These are phyloP conservation scores for Rhodotorula kratochvilovae DNA, from an alignment of 768 basidiomycete genomes.

Conservation along the genomic window DNA sequence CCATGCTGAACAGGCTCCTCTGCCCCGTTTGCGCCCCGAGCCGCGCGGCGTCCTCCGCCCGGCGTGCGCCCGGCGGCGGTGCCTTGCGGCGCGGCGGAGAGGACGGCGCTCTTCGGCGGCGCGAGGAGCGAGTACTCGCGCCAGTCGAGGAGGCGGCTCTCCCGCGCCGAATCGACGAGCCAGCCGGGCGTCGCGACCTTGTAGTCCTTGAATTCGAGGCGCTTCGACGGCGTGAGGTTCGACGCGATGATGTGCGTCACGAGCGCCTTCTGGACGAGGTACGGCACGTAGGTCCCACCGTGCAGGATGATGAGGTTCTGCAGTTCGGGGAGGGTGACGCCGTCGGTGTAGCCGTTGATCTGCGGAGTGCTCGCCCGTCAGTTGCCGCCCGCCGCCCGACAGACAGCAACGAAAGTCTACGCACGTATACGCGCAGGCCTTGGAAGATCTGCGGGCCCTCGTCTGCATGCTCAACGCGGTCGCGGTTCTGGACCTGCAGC, in stretches of 20 bases:
- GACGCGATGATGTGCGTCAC: slow-evolving; percentile 87
- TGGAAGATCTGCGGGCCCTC: slow-evolving; percentile 59
- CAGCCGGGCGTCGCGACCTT: slow-evolving; percentile 85
- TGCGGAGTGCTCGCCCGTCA: too few species aligned
- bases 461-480: slow-evolving; percentile 40
- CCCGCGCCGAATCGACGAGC: slow-evolving; percentile 73
- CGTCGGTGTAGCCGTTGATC: slow-evolving; percentile 79
- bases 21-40: slow-evolving; percentile 29
- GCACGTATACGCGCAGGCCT: slow-evolving; percentile 75
- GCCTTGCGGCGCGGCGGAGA: too few species aligned
- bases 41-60: neutral
- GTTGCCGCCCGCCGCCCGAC: too few species aligned
- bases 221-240: slow-evolving; percentile 82
- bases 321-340: slow-evolving; percentile 67
- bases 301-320: slow-evolving; percentile 72
- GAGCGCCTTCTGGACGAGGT: slow-evolving; percentile 77
- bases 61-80: neutral
- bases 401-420: slow-evolving; percentile 42
- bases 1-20: slow-evolving; percentile 31
- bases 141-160: slow-evolving; percentile 72
- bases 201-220: slow-evolving; percentile 80
- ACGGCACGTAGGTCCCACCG: slow-evolving; percentile 77
- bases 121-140: slow-evolving; percentile 54
- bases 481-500: slow-evolving; percentile 70
- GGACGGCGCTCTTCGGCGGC: neutral